These are phyloP conservation scores for Ceratocystis cacaofunesta DNA, from an alignment of 2,329 filamentous ascomycete species.

Conservation along the genomic window DNA sequence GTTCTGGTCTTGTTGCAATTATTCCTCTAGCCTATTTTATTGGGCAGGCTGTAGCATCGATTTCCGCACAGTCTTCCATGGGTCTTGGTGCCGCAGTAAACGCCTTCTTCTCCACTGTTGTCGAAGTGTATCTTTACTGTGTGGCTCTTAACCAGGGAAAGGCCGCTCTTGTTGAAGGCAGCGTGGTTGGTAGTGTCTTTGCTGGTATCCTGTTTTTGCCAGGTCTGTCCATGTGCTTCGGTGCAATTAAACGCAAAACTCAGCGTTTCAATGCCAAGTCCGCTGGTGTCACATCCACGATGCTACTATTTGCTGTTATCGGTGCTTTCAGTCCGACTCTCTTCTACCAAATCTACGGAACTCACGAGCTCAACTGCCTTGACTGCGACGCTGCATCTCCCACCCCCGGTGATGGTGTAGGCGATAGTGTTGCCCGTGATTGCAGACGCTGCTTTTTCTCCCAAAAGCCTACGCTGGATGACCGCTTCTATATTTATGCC, in stretches of 20 bases:
- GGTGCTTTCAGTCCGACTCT: constrained; percentile 89
- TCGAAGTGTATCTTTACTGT: constrained; percentile 96
- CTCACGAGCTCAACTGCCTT: constrained; percentile 82
- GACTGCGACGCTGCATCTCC: constrained; percentile 39
- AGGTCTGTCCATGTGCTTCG: constrained; percentile 95
- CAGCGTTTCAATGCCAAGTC: constrained; percentile 96
- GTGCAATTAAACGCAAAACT: constrained; percentile 92
- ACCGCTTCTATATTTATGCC: constrained; percentile 78
- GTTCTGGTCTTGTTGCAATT: constrained; percentile 72
- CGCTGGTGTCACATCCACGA: constrained; percentile 91
- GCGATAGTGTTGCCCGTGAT: constrained; percentile 38
- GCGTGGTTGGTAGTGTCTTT: constrained; percentile 95
- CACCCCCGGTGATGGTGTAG: constrained; percentile 24
- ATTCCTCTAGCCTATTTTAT: constrained; percentile 98
- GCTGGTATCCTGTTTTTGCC: constrained; percentile 90
- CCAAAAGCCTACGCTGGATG: constrained; percentile 67
- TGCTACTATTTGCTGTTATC: constrained; percentile 92
- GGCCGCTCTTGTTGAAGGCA: constrained; percentile 82
- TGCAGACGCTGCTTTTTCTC: constrained; percentile 91
- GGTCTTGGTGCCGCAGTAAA: constrained; percentile 93
- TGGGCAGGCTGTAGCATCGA: constrained; percentile 92
- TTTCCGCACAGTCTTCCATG: constrained; percentile 97
- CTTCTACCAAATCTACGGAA: constrained; percentile 98
- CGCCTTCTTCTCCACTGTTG: constrained; percentile 92
- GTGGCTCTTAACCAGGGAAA: constrained; percentile 88